These are phyloP conservation scores for Candida ipomoeae DNA, from an alignment of 805 yeast genomes.

Conservation along the genomic window DNA sequence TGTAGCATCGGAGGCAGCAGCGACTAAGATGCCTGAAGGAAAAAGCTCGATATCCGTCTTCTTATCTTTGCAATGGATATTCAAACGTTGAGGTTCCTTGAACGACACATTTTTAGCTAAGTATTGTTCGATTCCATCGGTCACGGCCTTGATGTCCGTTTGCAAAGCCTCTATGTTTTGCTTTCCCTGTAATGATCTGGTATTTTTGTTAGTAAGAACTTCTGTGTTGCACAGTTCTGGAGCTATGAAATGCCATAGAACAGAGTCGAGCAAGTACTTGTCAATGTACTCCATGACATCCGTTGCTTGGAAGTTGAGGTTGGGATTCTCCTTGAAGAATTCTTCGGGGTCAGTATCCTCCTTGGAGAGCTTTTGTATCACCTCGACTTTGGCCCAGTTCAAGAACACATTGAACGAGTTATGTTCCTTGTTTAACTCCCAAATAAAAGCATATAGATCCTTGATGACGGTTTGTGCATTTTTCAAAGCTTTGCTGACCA, in stretches of 20 bases:
- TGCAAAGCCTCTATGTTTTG: conserved; percentile 1
- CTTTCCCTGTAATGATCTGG: background rate
- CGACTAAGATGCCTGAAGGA: background rate
- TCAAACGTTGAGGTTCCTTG: conserved; percentile 9
- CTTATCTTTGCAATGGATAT: conserved; percentile 5
- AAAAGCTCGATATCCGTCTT: conserved; percentile 3
- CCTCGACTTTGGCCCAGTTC: conserved; percentile 39
- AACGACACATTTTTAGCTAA: conserved; percentile 19
- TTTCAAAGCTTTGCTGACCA: conserved; percentile 7
- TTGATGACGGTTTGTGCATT: conserved; percentile 27
- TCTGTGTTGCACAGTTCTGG: conserved; percentile 7
- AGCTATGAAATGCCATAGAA: conserved; percentile 6
- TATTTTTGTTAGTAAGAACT: conserved; percentile 1
- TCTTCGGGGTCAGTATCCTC: conserved; percentile 31
- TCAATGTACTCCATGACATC: conserved; percentile 15
- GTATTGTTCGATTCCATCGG: conserved; percentile 28
- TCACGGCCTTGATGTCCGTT: conserved; percentile 8
- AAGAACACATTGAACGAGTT: conserved; percentile 42
- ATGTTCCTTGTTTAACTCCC: conserved; percentile 46
- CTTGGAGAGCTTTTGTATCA: conserved; percentile 34
- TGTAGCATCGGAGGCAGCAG: conserved; percentile 3
- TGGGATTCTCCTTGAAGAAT: conserved; percentile 14
- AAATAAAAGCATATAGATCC: conserved; percentile 33
- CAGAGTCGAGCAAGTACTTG: conserved; percentile 9
- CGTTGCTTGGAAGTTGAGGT: conserved; percentile 13